phyloP scores from a whole-genome alignment of 768 basidiomycete genomes.

The Panus rudis region DNA sequence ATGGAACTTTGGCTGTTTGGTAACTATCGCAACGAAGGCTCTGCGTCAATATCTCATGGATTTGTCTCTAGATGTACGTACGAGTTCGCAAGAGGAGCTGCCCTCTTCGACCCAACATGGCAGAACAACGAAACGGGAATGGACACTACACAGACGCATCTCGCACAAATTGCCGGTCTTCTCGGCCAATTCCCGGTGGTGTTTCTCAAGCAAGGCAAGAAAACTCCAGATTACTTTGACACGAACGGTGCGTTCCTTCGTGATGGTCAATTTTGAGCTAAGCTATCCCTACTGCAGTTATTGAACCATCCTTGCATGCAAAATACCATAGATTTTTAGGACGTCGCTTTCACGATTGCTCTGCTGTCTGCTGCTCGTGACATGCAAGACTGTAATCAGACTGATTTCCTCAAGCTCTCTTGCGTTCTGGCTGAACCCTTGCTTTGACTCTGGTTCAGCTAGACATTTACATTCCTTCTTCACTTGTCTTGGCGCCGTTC shows the following conservation, averaged over 20 bases:
- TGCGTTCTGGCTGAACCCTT: no score
- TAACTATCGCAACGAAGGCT: background rate
- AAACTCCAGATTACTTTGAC: background rate
- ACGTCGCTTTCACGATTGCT: no score
- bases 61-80: background rate
- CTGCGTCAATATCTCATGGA: background rate
- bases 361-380: no score
- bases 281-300: background rate
- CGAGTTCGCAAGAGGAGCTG: slow-evolving; percentile 1
- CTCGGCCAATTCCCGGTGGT: background rate
- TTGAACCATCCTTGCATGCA: slow-evolving; percentile 1
- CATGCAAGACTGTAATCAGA: no score
- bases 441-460: no score
- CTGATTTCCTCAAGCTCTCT: no score
- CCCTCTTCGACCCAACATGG: slow-evolving; percentile 1
- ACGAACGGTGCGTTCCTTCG: background rate
- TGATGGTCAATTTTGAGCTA: no score
- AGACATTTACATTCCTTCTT: no score
- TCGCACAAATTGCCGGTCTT: background rate
- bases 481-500: no score
- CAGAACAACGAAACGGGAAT: background rate
- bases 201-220: background rate
- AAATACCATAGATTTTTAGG: no score
- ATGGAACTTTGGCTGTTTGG: slow-evolving; percentile 6
- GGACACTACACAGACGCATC: background rate